Conservation (phyloP, 306 rosid genomes). For the Vigna nakashimae region DNA sequence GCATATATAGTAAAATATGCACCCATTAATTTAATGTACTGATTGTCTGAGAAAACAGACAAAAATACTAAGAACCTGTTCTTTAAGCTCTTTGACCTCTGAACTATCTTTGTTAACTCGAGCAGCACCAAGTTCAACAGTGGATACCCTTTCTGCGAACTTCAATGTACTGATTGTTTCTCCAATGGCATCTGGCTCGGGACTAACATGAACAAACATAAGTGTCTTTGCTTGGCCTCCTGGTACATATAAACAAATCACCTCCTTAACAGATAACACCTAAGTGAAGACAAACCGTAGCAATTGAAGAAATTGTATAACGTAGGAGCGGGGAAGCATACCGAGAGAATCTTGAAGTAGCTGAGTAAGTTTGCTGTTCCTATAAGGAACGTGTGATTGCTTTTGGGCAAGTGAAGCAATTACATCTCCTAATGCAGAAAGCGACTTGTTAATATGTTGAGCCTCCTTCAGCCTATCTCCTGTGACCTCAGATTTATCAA, state of each 20-base stretch:
- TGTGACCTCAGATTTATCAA: constrained; percentile 88
- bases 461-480: constrained; percentile 96
- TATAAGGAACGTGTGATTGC: constrained; percentile 86
- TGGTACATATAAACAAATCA: constrained; percentile 44
- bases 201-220: constrained; percentile 96
- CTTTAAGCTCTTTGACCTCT: constrained; percentile 87
- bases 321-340: constrained; percentile 37
- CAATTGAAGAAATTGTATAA: not conserved
- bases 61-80: constrained; percentile 66
- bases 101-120: constrained; percentile 74
- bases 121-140: constrained; percentile 95
- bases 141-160: constrained; percentile 94
- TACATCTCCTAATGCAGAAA: constrained; percentile 95
- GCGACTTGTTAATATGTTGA: constrained; percentile 94
- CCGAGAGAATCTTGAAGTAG: constrained; percentile 96
- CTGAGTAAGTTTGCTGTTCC: constrained; percentile 95
- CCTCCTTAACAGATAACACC: not conserved
- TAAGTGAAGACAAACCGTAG: constrained; percentile 2
- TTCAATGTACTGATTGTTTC: constrained; percentile 94
- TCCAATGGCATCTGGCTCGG: constrained; percentile 76
- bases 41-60: not conserved
- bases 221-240: constrained; percentile 99
- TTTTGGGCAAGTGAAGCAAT: constrained; percentile 86
- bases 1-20: constrained; percentile 8
- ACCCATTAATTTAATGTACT: constrained; percentile 7